Evolutionary conservation across 2,329 filamentous ascomycete genomes (phyloP).

Genomic region (Neurospora crassa): DNA sequence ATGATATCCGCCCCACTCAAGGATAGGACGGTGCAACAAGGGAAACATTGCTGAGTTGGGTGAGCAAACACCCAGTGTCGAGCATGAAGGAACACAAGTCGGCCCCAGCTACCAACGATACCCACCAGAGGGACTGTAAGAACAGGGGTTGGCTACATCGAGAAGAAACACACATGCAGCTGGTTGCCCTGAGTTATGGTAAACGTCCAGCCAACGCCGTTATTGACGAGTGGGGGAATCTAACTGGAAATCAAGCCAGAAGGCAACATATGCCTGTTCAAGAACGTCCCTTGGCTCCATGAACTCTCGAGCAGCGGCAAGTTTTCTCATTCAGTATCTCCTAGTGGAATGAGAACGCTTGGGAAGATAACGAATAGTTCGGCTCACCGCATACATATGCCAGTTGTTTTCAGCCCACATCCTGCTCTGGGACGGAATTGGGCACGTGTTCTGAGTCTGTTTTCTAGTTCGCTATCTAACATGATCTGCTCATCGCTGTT

Average conservation of each 20-base stretch:
- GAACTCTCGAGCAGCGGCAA: not conserved
- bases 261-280: not conserved
- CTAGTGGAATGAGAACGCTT: not conserved
- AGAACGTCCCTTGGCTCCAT: not conserved
- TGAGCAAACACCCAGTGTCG: not conserved
- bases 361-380: not conserved
- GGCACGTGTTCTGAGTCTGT: not conserved
- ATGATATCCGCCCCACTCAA: not conserved
- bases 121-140: not conserved
- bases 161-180: not conserved
- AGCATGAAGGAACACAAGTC: not conserved
- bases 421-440: not conserved
- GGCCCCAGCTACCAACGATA: not conserved
- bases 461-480: not conserved
- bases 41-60: not conserved
- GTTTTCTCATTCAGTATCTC: not conserved
- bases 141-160: not conserved
- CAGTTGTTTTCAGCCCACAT: not conserved
- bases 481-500: not conserved
- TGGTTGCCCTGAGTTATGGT: not conserved
- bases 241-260: not conserved
- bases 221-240: not conserved
- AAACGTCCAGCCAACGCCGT: not conserved
- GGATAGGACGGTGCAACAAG: not conserved
- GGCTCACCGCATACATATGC: not conserved